phyloP scores from a whole-genome alignment of 1,139 yeast genomes.

The Protomyces inundatus region DNA sequence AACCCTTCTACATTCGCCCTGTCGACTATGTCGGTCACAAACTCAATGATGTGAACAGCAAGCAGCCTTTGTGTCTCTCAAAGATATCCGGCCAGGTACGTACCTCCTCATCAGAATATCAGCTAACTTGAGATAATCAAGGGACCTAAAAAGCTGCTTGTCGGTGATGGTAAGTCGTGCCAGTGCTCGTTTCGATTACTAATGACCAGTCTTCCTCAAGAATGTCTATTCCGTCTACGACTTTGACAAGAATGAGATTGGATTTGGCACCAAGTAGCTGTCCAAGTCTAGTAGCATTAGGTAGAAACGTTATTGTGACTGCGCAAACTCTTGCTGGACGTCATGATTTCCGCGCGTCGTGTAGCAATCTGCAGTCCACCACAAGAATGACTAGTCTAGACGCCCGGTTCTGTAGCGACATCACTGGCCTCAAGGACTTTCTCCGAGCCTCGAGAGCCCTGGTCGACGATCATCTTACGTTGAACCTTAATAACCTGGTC shows the following conservation, averaged over 20 bases:
- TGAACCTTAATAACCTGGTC: constrained; percentile 20
- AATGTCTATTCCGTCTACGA: constrained; percentile 59
- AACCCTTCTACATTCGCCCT: constrained; percentile 47
- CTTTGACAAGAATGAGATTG: constrained; percentile 48
- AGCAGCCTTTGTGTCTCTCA: constrained; percentile 50
- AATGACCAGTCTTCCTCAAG: constrained; percentile 46
- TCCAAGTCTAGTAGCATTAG: background rate
- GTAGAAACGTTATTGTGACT: too few species aligned
- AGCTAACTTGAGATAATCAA: constrained; percentile 33
- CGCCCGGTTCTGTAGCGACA: constrained; percentile 1
- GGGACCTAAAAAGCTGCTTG: constrained; percentile 42
- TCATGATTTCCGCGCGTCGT: too few species aligned
- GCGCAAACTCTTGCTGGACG: too few species aligned
- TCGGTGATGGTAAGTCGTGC: constrained; percentile 46
- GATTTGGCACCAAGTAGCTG: constrained; percentile 44
- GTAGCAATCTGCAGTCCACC: too few species aligned
- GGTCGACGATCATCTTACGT: constrained; percentile 18
- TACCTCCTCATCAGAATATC: background rate
- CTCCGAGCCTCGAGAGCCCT: constrained; percentile 7
- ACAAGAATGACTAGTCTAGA: background rate
- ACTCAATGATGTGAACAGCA: constrained; percentile 44
- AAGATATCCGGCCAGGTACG: constrained; percentile 51
- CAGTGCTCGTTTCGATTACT: background rate
- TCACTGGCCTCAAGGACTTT: constrained; percentile 18
- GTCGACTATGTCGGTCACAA: constrained; percentile 48